Base-by-base conservation (phyloP, 164 flowering plant genomes). In the Nymphaea colorata region DNA sequence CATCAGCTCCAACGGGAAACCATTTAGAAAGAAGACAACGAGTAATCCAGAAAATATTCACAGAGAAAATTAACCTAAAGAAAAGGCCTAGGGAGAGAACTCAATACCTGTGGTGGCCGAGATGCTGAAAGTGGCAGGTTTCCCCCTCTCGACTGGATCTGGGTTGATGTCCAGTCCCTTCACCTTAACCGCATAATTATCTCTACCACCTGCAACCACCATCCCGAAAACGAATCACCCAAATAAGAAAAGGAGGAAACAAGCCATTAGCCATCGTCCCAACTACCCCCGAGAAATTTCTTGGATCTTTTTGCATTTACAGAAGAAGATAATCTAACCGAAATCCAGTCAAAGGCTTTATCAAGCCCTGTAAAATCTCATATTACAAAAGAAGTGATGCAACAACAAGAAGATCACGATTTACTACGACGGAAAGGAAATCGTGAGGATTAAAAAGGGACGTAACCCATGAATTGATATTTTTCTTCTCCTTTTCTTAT, bases 51-150 rank as follows among this genome's bases (percentile, higher is more conserved):
- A 25, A 0, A 25, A 0, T 25, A 25, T 0, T 0, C 36, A 25
- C 36, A 25, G 36, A 25, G 36, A 25, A 25, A 25, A 25, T 25
- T 1, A 25, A 25, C 36, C 36, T 25, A 25, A 25, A 25, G 36
- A 25, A 25, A 25, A 25, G 36, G 36, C 36, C 1, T 25, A 25
- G 36, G 36, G 15, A 42, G n/a, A 5, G 25, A 17, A 17, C 15
- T 8, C 14, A 44, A 41, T 69, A 89, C 95, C 88, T 61, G 90
- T 68, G 11, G 80, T 62, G 53, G 89, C 92, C 61, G 82, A 71
- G 68, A 89, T 80, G 61, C 73, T 84, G 84, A 89, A 87, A 67
- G 81, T 86, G 17, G 96, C 88, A 5, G 80, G 78, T 67, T 77
- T 42, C 68, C 92, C 93, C 65, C 88, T 81, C 4, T 66, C 74